Evolutionary conservation across 169 alveolate species (phyloP).

Genomic region (Eimeria necatrix): DNA sequence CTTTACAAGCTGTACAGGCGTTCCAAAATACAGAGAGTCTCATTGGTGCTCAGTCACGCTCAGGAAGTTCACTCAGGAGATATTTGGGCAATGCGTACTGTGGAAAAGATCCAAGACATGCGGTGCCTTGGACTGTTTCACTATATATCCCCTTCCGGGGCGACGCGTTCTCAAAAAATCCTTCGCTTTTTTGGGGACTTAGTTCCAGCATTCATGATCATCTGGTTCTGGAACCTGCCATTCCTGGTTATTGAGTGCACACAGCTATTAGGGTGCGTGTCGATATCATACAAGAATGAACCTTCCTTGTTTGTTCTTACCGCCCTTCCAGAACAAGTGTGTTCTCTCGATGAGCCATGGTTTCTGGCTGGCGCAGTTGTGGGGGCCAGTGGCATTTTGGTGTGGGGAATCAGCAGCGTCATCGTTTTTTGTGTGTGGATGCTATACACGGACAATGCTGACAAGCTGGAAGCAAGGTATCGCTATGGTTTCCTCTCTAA

Average conservation of each 20-base stretch:
- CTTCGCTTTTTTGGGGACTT: conserved; percentile 74
- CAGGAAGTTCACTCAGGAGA: conserved; percentile 79
- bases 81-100: conserved; percentile 72
- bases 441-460: conserved; percentile 61
- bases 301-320: conserved; percentile 58
- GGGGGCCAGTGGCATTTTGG: conserved; percentile 62
- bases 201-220: conserved; percentile 78
- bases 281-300: conserved; percentile 70
- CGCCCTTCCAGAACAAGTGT: conserved; percentile 76
- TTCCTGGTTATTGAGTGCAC: conserved; percentile 78
- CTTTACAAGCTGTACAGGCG: conserved; percentile 64
- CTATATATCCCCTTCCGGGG: conserved; percentile 57
- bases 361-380: conserved; percentile 75
- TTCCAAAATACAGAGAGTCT: conserved; percentile 62
- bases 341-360: conserved; percentile 68
- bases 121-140: conserved; percentile 79
- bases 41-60: conserved; percentile 73
- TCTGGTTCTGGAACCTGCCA: conserved; percentile 82
- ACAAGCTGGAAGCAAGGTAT: conserved; percentile 61
- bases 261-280: conserved; percentile 79
- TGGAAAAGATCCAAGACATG: conserved; percentile 57
- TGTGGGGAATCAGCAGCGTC: conserved; percentile 77
- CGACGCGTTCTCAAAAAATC: conserved; percentile 36
- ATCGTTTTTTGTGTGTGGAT: conserved; percentile 70
- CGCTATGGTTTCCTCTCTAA: conserved; percentile 77